phyloP scores from a whole-genome alignment of 352 stramenopile genomes.

The Globisporangium ultimum region DNA sequence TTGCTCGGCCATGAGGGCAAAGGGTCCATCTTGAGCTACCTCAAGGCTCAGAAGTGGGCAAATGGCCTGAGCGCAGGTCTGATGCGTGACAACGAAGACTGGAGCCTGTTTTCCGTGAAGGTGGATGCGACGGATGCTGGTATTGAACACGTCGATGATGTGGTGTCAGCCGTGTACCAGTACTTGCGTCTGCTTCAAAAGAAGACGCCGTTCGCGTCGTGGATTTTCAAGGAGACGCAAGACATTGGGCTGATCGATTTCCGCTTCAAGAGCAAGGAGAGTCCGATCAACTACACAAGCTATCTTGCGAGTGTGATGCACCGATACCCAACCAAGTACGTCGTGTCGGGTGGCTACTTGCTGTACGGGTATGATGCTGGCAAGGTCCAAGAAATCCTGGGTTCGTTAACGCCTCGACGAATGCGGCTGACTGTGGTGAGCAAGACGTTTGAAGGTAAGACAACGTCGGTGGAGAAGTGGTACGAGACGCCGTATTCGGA shows the following conservation, averaged over 20 bases:
- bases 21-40: constrained; percentile 90
- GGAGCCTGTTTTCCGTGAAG: constrained; percentile 61
- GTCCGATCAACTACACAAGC: constrained; percentile 64
- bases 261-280: constrained; percentile 80
- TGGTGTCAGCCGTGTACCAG: constrained; percentile 62
- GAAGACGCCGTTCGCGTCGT: constrained; percentile 11
- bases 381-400: constrained; percentile 50
- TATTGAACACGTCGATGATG: constrained; percentile 55
- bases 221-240: constrained; percentile 72
- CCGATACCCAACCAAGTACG: constrained; percentile 49
- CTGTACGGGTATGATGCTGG: constrained; percentile 62
- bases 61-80: constrained; percentile 66
- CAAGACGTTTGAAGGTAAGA: constrained; percentile 62
- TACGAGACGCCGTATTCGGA: constrained; percentile 68
- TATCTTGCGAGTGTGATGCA: constrained; percentile 71
- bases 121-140: constrained; percentile 66
- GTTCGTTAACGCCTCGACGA: constrained; percentile 37
- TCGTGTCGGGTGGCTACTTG: constrained; percentile 60
- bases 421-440: constrained; percentile 70
- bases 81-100: constrained; percentile 71
- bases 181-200: constrained; percentile 57
- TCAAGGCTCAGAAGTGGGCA: constrained; percentile 83
- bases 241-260: constrained; percentile 57
- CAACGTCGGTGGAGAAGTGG: constrained; percentile 50
- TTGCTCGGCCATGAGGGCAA: constrained; percentile 93